Evolutionary conservation across 495 filamentous ascomycete species (phyloP).

Genomic region (Aspergillus diversus): DNA sequence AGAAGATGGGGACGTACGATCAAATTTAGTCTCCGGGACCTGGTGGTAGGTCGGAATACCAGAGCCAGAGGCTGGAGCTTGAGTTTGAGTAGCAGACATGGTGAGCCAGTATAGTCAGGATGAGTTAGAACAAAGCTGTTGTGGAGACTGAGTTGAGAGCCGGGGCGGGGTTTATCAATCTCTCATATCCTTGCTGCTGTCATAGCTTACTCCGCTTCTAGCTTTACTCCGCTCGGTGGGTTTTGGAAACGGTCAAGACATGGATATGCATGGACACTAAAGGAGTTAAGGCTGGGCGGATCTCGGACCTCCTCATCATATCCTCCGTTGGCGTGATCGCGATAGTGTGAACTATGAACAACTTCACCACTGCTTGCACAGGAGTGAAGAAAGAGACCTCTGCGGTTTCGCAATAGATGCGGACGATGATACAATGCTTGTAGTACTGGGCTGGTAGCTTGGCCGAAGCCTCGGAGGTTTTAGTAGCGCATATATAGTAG

Average conservation of each 20-base stretch:
- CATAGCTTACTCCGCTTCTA: background rate
- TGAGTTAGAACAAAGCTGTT: no score
- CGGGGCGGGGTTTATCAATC: background rate
- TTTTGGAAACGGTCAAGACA: background rate
- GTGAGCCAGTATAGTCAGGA: background rate
- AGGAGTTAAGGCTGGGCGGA: background rate
- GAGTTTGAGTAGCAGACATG: background rate
- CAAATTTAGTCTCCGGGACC: conserved; percentile 50
- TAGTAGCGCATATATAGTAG: conserved; percentile 3
- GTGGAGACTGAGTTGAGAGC: no score
- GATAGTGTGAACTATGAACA: no score
- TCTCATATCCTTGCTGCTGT: background rate
- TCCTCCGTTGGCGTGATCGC: background rate
- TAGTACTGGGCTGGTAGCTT: background rate
- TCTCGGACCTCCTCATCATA: background rate
- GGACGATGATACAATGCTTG: background rate
- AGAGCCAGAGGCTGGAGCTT: background rate
- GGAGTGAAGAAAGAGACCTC: no score
- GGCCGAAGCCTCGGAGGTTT: background rate
- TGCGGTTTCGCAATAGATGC: background rate
- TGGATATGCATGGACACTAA: background rate
- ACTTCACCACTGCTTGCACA: no score
- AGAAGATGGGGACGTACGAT: conserved; percentile 36
- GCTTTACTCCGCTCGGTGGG: background rate
- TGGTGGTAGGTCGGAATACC: conserved; percentile 40